Evolutionary conservation across 305 asterid species (phyloP).

Genomic region (Galium porrigens): DNA sequence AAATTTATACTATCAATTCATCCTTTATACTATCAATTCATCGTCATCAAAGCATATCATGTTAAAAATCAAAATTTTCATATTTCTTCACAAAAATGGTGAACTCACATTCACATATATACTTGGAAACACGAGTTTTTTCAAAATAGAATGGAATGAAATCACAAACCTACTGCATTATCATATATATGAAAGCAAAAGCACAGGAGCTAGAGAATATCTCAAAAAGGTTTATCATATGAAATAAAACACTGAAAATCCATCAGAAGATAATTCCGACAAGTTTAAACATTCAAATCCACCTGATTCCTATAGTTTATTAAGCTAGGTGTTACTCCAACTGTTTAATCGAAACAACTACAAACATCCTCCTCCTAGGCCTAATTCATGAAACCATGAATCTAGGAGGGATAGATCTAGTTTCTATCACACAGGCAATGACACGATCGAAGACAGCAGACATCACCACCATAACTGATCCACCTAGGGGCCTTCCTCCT

Average conservation of each 20-base stretch:
- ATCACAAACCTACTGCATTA: neutral
- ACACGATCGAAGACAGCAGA: neutral
- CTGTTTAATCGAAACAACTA: neutral
- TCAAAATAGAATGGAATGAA: neutral
- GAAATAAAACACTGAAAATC: neutral
- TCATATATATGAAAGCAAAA: neutral
- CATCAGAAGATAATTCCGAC: neutral
- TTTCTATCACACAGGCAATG: neutral
- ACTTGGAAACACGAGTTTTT: too few species aligned
- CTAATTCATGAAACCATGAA: neutral
- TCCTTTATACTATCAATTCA: too few species aligned
- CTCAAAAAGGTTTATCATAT: neutral
- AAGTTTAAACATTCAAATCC: neutral
- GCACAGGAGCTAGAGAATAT: neutral
- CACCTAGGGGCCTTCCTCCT: constrained; percentile 13
- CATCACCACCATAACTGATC: neutral
- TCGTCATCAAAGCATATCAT: too few species aligned
- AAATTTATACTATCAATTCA: too few species aligned
- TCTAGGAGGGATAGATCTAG: neutral
- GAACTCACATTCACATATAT: too few species aligned
- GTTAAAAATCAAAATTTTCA: too few species aligned
- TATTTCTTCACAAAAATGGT: too few species aligned
- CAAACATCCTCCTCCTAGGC: neutral
- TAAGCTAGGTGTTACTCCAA: neutral
- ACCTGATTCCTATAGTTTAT: neutral